phyloP scores from a whole-genome alignment of 129 eudicot species.

The Artemisia argyi region DNA sequence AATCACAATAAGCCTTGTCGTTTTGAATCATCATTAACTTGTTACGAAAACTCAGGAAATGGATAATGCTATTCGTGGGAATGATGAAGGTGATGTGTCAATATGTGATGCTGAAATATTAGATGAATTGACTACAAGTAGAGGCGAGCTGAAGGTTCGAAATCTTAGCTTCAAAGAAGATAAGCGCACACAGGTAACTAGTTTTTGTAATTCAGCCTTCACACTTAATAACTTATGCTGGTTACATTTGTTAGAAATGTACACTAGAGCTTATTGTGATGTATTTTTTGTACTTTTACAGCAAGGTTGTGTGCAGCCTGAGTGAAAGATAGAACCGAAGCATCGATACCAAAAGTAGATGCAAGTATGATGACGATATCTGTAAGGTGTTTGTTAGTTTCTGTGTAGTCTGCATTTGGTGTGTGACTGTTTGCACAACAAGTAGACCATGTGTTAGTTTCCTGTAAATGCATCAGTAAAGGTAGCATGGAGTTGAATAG shows the following conservation, averaged over 20 bases:
- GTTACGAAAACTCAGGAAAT: slow-evolving; percentile 28
- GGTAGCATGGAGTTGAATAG: background rate
- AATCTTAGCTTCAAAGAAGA: slow-evolving; percentile 45
- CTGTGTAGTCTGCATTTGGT: slow-evolving; percentile 6
- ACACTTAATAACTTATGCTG: too few relatives aligned
- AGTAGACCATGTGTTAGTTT: background rate
- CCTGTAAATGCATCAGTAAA: slow-evolving; percentile 11
- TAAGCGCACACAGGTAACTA: slow-evolving; percentile 32
- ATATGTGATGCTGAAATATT: slow-evolving; percentile 57
- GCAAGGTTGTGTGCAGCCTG: slow-evolving; percentile 25
- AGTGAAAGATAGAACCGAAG: slow-evolving; percentile 12
- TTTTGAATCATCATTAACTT: background rate
- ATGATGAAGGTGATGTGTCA: slow-evolving; percentile 29
- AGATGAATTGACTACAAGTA: slow-evolving; percentile 56
- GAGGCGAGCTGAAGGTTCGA: slow-evolving; percentile 68
- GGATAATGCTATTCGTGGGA: slow-evolving; percentile 25
- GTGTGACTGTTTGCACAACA: too few relatives aligned
- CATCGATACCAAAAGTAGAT: background rate
- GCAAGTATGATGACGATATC: background rate
- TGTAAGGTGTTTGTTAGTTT: background rate
- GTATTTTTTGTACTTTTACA: background rate
- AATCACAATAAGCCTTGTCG: background rate
- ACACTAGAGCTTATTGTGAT: background rate
- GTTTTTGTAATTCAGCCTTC: background rate
- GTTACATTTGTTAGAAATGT: background rate